Evolutionary conservation across 169 alveolate species (phyloP), one percentile per base, ranked within the genome.

Genomic region (Plasmodium knowlesi): DNA sequence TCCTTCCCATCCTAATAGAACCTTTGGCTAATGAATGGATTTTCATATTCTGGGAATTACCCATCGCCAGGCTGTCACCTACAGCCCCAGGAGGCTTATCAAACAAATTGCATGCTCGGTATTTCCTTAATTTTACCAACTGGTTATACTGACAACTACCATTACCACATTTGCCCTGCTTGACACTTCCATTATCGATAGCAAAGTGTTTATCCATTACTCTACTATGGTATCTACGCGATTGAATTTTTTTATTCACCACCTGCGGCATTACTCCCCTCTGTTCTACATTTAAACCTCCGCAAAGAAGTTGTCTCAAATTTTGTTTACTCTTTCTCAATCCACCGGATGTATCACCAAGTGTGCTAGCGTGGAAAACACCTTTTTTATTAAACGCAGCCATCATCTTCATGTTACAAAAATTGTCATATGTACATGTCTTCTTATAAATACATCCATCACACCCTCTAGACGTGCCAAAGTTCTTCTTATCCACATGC

Each of bases 391-490:
- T 84, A 22, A 41, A 19, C n/a, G 19, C 34, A 6, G 37, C 6
- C 30, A 34, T 25, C 70, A 41, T 16, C 22, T 61, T 79, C 76
- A 88, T 30, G 46, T 88, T 76, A 78, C 71, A 88, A 78, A 22
- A 41, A 22, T 76, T 72, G n/a, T 74, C 61, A 79, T 79, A 79
- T 39, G 50, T 57, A 79, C 94, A 88, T 14, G 82, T 25, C 32
- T 78, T 88, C 81, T 79, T 88, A 43, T 72, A 73, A 43, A 85
- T 43, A 61, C 94, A 88, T 14, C 70, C 81, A 67, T 54, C 82
- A 30, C 94, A 88, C 4, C 88, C 82, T 3, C 28, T 76, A 19
- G 74, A 32, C 3, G 89, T 78, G 34, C 94, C 78, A 71, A 88
- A 71, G 3, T 76, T 76, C 43, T 61, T 88, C 73, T 88, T 88